Conservation (phyloP, 2,329 filamentous ascomycete genomes). For the Verticillium dahliae region DNA sequence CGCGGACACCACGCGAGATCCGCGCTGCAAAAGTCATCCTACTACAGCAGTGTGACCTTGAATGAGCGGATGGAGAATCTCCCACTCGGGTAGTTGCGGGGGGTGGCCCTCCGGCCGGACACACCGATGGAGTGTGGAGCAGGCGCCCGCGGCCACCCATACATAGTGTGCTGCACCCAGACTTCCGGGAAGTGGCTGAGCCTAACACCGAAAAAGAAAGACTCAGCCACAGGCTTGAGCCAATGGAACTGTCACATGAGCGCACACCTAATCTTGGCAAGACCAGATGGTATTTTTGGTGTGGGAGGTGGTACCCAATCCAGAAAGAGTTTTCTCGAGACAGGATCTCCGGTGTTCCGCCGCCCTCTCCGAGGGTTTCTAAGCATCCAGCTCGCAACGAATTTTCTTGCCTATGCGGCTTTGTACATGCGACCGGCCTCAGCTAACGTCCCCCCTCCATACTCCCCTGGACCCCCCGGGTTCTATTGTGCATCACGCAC, state of each 20-base stretch:
- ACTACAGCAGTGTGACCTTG: neutral
- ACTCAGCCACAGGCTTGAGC: constrained; percentile 2
- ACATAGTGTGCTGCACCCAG: neutral
- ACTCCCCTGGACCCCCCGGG: neutral
- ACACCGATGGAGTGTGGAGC: neutral
- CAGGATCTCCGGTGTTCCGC: neutral
- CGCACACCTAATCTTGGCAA: neutral
- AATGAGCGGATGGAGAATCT: neutral
- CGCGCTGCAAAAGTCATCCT: too few species aligned
- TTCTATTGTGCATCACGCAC: neutral
- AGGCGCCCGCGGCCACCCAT: neutral
- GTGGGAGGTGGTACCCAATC: too few species aligned
- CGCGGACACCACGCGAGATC: too few species aligned
- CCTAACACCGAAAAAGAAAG: neutral
- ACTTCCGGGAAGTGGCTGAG: neutral
- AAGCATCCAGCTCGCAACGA: neutral
- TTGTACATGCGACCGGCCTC: too few species aligned
- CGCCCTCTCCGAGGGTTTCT: neutral
- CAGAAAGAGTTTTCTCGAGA: too few species aligned
- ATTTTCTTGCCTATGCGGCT: neutral
- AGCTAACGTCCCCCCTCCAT: neutral
- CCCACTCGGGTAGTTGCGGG: neutral
- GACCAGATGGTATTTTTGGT: neutral
- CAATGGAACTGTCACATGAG: neutral
- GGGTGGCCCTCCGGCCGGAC: neutral